phyloP scores from a whole-genome alignment of 2,329 filamentous ascomycete species.

The Scedosporium apiospermum region DNA sequence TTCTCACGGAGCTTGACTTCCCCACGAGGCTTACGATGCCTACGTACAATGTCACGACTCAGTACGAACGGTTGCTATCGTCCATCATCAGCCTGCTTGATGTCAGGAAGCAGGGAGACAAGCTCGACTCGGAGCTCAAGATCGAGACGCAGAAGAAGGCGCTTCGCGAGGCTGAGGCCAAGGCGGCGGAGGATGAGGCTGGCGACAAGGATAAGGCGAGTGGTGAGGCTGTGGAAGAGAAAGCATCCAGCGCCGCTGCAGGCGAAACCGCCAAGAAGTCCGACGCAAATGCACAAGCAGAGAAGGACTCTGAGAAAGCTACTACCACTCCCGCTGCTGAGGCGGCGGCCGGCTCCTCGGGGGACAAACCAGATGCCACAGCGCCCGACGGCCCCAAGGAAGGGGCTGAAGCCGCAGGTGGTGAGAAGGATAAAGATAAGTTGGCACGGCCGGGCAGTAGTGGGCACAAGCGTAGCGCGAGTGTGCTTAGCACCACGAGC shows the following conservation, averaged over 20 bases:
- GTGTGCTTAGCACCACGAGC: conserved; percentile 63
- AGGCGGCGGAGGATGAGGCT: conserved; percentile 9
- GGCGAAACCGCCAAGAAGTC: conserved; percentile 5
- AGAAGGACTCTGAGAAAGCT: conserved; percentile 3
- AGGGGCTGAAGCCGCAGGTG: conserved; percentile 15
- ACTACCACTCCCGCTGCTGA: conserved; percentile 11
- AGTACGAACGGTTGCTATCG: conserved; percentile 62
- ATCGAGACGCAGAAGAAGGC: conserved; percentile 47
- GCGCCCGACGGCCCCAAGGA: conserved; percentile 3
- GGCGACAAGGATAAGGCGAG: background rate
- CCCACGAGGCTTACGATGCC: conserved; percentile 63
- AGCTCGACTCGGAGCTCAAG: conserved; percentile 63
- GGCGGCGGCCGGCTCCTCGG: background rate
- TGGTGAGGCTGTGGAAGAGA: conserved; percentile 12
- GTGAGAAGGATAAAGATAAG: conserved; percentile 21
- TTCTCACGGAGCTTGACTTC: conserved; percentile 63
- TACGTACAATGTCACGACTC: conserved; percentile 59
- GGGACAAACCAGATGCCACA: conserved; percentile 6
- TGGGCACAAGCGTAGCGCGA: conserved; percentile 70
- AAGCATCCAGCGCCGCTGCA: conserved; percentile 1
- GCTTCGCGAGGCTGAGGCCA: conserved; percentile 29
- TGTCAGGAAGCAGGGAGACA: conserved; percentile 63
- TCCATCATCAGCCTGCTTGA: conserved; percentile 63
- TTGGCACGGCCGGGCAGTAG: conserved; percentile 28
- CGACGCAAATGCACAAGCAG: conserved; percentile 5